phyloP scores from a whole-genome alignment of 345 rosid genomes.

The Populus alba region DNA sequence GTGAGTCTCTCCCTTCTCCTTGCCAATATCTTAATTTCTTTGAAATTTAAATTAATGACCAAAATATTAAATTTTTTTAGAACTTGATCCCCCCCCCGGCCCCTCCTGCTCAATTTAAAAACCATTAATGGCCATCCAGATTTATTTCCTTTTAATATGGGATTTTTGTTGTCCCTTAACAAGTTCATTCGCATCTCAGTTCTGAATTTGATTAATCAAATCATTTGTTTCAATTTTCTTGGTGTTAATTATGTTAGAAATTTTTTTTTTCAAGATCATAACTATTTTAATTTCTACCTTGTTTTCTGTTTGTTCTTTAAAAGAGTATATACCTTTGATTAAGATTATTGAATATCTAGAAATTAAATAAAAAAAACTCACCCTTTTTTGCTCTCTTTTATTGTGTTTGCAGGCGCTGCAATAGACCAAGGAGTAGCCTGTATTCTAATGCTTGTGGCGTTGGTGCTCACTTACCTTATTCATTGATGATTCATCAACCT shows the following conservation, averaged over 20 bases:
- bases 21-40: background rate
- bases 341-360: no score
- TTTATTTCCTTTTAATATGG: no score
- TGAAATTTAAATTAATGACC: background rate
- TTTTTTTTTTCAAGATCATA: no score
- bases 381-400: background rate
- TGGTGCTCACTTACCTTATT: constrained; percentile 26
- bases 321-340: no score
- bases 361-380: background rate
- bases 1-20: background rate
- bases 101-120: background rate
- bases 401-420: constrained; percentile 13
- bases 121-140: background rate
- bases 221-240: no score
- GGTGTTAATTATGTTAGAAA: no score
- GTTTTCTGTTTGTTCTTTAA: no score
- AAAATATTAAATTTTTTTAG: background rate
- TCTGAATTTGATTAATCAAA: no score
- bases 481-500: constrained; percentile 6
- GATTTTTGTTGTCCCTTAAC: no score
- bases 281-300: no score
- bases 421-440: constrained; percentile 30
- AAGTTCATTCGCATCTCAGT: no score
- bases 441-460: constrained; percentile 26
- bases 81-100: no score